These are phyloP conservation scores for Termitomyces sp. DNA, from an alignment of 768 basidiomycete genomes.

Conservation along the genomic window DNA sequence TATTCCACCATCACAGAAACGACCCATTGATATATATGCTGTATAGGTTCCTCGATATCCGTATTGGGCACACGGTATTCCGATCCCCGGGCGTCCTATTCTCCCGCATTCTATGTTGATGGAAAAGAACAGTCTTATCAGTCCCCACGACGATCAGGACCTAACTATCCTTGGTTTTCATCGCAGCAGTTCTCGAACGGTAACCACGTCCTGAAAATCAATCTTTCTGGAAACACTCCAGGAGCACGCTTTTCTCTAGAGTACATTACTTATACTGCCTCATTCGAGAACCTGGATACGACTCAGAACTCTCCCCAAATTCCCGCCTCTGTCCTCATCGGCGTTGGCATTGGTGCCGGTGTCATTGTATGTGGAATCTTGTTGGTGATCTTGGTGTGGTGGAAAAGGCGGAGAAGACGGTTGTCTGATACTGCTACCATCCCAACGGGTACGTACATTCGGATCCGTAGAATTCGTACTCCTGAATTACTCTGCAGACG, in stretches of 20 bases:
- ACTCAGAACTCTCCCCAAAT: not conserved
- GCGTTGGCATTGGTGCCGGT: not conserved
- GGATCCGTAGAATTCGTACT: not conserved
- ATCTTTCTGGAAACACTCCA: not conserved
- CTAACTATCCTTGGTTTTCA: slow-evolving; percentile 1
- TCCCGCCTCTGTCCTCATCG: not conserved
- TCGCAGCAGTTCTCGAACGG: not conserved
- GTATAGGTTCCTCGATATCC: not conserved
- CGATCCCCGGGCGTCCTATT: not conserved
- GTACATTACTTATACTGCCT: not conserved
- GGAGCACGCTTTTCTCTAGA: not conserved
- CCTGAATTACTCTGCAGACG: not conserved
- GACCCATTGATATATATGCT: not conserved
- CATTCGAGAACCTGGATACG: not conserved
- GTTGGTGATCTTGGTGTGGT: not conserved
- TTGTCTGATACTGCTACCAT: not conserved
- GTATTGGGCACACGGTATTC: not conserved
- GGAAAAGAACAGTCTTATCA: not conserved
- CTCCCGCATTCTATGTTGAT: not conserved
- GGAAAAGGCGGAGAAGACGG: not conserved
- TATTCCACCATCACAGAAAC: not conserved
- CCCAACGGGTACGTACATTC: not conserved
- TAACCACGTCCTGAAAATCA: not conserved
- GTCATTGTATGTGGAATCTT: not conserved
- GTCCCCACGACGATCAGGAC: not conserved